Evolutionary conservation across 148 eudicot species (phyloP).

Genomic region (Rhododendron mucronatum): DNA sequence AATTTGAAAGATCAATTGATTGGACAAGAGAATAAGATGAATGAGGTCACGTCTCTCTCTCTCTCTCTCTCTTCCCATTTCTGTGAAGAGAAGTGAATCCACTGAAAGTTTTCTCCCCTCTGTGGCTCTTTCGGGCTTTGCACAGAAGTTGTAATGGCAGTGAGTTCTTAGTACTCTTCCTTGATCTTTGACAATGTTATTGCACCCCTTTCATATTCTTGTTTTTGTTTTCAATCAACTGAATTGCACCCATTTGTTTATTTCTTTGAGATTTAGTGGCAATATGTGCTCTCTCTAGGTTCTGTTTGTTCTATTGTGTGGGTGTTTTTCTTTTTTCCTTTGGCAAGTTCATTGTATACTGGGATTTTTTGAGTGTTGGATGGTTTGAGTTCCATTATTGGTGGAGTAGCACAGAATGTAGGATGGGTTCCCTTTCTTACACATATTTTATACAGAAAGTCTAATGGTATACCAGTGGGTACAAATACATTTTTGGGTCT

Average conservation of each 20-base stretch:
- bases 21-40: too few relatives aligned
- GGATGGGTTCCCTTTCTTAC: background rate
- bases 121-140: background rate
- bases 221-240: background rate
- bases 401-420: background rate
- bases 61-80: background rate
- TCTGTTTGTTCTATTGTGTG: background rate
- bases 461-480: too few relatives aligned
- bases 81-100: background rate
- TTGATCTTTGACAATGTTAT: background rate
- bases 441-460: background rate
- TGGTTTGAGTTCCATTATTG: background rate
- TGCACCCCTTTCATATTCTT: background rate
- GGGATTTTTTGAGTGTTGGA: background rate
- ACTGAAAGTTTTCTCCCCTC: background rate
- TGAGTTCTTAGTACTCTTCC: background rate
- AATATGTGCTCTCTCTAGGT: background rate
- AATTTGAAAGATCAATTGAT: too few relatives aligned
- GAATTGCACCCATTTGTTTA: background rate
- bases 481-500: too few relatives aligned
- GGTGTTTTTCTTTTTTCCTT: too few relatives aligned
- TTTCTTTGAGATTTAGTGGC: background rate
- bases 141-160: constrained; percentile 1
- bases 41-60: background rate
- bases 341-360: background rate